Evolutionary conservation across 352 stramenopile genomes (phyloP), one percentile per base, ranked within the genome.

Genomic region (Plasmopara viticola): DNA sequence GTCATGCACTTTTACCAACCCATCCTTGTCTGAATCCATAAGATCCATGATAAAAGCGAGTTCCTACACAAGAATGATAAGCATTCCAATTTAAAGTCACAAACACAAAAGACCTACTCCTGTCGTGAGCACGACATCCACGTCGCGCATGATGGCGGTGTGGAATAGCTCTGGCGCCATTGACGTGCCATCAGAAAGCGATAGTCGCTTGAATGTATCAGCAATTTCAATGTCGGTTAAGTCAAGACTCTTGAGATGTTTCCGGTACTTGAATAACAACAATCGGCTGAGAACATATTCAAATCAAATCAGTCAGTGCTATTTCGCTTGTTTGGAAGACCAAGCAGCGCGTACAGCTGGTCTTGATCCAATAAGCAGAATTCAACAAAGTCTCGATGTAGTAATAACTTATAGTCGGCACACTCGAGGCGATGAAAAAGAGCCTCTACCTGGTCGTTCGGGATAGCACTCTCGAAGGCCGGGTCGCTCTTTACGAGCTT

Each of bases 311-410:
- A 34, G 20, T 37, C 12, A 38, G 12, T 1, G 9, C 0, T n/a
- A 42, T 43, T 35, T 25, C 34, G 29, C 9, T 7, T 7, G 17
- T 31, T 4, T 29, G 48, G 2, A 9, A 9, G 34, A 25, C 15
- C 0, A 0, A 39, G 2, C 10, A 28, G 5, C 6, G 74, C 78
- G 25, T 58, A 92, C 78, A 92, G 54, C 44, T 92, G 81, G 33
- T 86, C 77, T 44, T 86, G 77, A 43, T 92, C 77, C 9, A 92
- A 61, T 5, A 92, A 57, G 48, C 78, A 92, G 42, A 92, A 92
- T 54, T 89, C 81, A 8, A 92, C 72, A 58, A 90, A 87, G 52
- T 90, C 81, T 51, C 72, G 51, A 18, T 84, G 81, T 13, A 80
- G 65, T 29, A 90, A 62, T 31, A 84, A 52, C 39, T 73, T 74